Base-by-base conservation (phyloP, 2,329 filamentous ascomycete genomes). In the Talaromyces sp. region DNA sequence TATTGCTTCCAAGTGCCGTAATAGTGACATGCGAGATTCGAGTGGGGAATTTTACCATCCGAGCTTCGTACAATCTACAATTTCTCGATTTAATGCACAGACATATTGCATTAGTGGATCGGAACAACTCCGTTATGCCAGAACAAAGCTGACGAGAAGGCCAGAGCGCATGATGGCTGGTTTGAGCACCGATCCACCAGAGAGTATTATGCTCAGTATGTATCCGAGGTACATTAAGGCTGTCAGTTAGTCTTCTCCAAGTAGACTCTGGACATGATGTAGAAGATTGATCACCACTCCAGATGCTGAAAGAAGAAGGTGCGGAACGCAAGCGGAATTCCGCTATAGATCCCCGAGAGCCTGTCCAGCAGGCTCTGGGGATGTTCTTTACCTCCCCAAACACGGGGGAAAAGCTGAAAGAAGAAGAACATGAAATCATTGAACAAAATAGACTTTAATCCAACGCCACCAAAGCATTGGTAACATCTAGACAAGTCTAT, bases 391-490 rank as follows among this genome's bases (percentile, higher is more conserved):
- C 32, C 10, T 39, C n/a, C 8, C 8, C n/a, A 16, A 22, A 10
- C 2, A 42, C 19, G 22, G 16, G 19, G 13, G 4, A 5, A 22
- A 14, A 29, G 14, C 37, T 41, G 16, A 24, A 35, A 14, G 4
- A 5, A 22, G 27, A 16, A 46, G 19, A n/a, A 13, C 14, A 19
- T 20, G 14, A 41, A 46, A 41, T 33, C 42, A 27, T 30, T 39
- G 10, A 19, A 9, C 36, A 10, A 24, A 42, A 40, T 51, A 46
- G 42, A 51, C 42, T 47, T 46, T 51, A 9, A 6, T n/a, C 14
- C 22, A 39, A 35, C 49, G 49, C 49, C 49, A 51, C 49, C 13
- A n/a, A 36, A 47, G 27, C 42, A 46, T 51, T 27, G 42, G 36
- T 17, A 35, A 16, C 24, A 20, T 51, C 49, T 47, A 39, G 49